Evolutionary conservation across 2,329 filamentous ascomycete genomes (phyloP).

Genomic region (Leptographium procerum): DNA sequence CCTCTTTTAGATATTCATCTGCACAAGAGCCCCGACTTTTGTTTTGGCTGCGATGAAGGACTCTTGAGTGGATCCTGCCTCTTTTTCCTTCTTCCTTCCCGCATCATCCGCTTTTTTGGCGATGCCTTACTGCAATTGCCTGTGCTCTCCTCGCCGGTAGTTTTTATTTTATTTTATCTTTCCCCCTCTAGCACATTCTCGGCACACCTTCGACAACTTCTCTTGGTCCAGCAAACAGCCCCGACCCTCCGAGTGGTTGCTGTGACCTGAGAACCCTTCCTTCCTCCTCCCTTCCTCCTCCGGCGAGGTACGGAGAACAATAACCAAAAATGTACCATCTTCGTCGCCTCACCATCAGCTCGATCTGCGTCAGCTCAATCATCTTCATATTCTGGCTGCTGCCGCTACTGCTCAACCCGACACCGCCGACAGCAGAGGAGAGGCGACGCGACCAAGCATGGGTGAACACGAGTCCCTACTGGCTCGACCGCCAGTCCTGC

Average conservation of each 20-base stretch:
- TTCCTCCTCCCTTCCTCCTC: neutral
- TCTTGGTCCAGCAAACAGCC: neutral
- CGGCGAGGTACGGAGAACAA: no score
- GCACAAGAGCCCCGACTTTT: neutral
- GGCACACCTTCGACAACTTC: no score
- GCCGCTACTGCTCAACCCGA: slow-evolving; percentile 48
- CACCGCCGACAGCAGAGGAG: slow-evolving; percentile 49
- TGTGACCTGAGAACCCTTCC: neutral
- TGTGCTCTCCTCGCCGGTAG: neutral
- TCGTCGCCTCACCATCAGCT: slow-evolving; percentile 29
- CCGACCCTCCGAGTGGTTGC: neutral
- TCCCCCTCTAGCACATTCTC: neutral
- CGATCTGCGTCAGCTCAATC: slow-evolving; percentile 20
- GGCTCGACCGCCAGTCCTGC: slow-evolving; percentile 65
- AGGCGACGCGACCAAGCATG: slow-evolving; percentile 52
- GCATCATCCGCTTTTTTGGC: neutral
- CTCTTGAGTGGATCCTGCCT: neutral
- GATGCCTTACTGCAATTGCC: neutral
- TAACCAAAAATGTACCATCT: slow-evolving; percentile 33
- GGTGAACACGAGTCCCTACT: slow-evolving; percentile 61
- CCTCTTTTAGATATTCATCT: neutral
- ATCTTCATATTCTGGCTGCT: slow-evolving; percentile 39
- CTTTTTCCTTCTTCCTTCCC: neutral
- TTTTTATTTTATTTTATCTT: neutral
- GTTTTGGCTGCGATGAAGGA: neutral